Evolutionary conservation across 202 grass and related monocot species (phyloP).

Genomic region (Bolboschoenoplectus hybrid): DNA sequence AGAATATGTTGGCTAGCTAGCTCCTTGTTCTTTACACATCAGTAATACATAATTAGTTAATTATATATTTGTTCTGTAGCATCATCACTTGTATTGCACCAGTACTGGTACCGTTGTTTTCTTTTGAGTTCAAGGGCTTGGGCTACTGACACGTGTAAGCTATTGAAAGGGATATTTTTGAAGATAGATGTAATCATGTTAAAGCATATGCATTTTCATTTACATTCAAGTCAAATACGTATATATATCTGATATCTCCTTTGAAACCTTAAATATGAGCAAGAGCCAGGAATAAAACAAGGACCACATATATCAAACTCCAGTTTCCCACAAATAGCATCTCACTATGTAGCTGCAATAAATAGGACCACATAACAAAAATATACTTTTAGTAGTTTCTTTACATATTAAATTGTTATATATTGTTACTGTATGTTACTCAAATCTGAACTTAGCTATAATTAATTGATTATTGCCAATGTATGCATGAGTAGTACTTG

Average conservation of each 20-base stretch:
- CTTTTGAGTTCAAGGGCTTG: conserved; percentile 8
- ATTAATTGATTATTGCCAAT: not conserved
- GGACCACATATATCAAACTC: conserved; percentile 33
- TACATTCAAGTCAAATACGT: conserved; percentile 18
- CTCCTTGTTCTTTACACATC: conserved; percentile 31
- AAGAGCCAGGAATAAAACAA: conserved; percentile 22
- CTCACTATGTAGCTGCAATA: conserved; percentile 5
- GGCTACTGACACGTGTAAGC: conserved; percentile 33
- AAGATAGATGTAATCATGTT: not conserved
- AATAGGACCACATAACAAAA: conserved; percentile 22
- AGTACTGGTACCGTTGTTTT: not conserved
- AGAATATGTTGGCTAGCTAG: not conserved
- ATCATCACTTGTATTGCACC: not conserved
- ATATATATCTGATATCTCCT: not conserved
- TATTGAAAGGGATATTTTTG: not conserved
- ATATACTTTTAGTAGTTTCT: not conserved
- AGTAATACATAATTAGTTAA: conserved; percentile 1
- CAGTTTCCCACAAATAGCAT: conserved; percentile 26
- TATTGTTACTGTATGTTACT: not conserved
- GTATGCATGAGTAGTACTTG: not conserved
- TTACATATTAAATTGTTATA: not conserved
- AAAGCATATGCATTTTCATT: not conserved
- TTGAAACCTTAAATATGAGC: conserved; percentile 22
- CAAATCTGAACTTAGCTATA: conserved; percentile 11
- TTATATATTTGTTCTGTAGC: not conserved